Evolutionary conservation across 225 moss, liverwort and hornwort species (phyloP).

Genomic region (Marchantia paleacea): DNA sequence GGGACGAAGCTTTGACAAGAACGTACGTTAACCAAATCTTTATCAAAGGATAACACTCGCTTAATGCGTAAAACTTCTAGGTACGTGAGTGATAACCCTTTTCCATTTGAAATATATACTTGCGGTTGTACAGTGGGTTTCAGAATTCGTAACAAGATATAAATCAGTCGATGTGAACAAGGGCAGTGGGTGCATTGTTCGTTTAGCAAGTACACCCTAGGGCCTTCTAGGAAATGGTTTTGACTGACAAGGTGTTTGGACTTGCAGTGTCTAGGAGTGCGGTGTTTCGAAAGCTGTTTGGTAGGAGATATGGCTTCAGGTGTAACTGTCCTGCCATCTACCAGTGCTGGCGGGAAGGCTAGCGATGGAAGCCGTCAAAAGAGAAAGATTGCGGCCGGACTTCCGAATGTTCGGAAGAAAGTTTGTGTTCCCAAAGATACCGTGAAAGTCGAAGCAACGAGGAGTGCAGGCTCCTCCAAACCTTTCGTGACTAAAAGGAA

Average conservation of each 20-base stretch:
- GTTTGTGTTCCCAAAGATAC: background rate
- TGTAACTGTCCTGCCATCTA: conserved; percentile 2
- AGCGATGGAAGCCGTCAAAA: conserved; percentile 15
- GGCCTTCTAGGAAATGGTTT: background rate
- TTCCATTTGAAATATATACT: background rate
- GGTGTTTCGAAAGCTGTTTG: conserved; percentile 2
- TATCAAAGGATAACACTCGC: conserved; percentile 3
- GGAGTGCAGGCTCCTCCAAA: background rate
- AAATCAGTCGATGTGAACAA: background rate
- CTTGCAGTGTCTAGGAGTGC: background rate
- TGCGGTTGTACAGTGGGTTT: background rate
- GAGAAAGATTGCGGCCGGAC: conserved; percentile 18
- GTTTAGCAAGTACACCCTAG: background rate
- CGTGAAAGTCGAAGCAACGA: background rate
- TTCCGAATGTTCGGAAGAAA: conserved; percentile 16
- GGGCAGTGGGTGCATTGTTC: no score
- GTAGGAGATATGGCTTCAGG: conserved; percentile 16
- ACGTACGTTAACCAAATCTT: background rate
- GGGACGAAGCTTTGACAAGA: conserved; percentile 14
- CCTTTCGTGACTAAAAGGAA: conserved; percentile 2
- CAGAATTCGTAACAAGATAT: background rate
- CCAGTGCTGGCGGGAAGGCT: conserved; percentile 15
- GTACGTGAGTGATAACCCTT: background rate
- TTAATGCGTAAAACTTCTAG: conserved; percentile 4
- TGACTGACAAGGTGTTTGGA: background rate